A percentile compares a stretch with the other conserved stretches of the same genome.
Conservation (phyloP, 2,329 filamentous ascomycete species). For the Rosellinia necatrix region DNA sequence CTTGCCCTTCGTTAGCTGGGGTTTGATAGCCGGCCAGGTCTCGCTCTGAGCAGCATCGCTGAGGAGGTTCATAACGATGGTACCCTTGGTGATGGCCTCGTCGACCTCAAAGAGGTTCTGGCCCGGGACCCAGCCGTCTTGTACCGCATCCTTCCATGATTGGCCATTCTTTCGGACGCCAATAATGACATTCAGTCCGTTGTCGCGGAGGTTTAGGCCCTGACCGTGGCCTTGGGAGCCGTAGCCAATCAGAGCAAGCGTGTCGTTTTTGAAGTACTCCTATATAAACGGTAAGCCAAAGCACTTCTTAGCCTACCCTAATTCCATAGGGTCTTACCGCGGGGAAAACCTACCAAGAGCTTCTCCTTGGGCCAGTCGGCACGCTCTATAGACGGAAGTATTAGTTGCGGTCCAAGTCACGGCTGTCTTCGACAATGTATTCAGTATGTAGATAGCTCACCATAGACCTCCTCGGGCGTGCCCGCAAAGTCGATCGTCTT, state of each 20-base stretch:
- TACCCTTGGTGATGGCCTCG: constrained; percentile 90
- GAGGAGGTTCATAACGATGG: constrained; percentile 99
- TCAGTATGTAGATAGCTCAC: constrained; percentile 58
- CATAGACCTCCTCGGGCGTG: constrained; percentile 91
- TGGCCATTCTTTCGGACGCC: constrained; percentile 98
- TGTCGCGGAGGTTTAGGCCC: constrained; percentile 99
- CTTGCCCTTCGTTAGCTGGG: constrained; percentile 98
- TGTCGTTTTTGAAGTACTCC: constrained; percentile 99
- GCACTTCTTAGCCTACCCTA: constrained; percentile 2
- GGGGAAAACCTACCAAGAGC: constrained; percentile 76
- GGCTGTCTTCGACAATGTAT: not conserved
- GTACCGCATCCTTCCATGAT: constrained; percentile 96
- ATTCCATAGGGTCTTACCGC: not conserved
- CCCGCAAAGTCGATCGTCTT: constrained; percentile 99
- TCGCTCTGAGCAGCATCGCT: constrained; percentile 96
- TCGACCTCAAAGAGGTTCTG: constrained; percentile 99
- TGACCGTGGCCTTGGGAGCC: constrained; percentile 97
- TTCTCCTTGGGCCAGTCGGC: constrained; percentile 98
- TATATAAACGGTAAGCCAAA: constrained; percentile 45
- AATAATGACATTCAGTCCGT: constrained; percentile 98
- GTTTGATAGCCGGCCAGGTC: constrained; percentile 98
- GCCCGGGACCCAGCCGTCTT: constrained; percentile 97
- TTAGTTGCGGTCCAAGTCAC: constrained; percentile 34
- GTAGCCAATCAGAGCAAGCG: constrained; percentile 98
- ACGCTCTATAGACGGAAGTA: constrained; percentile 68